Evolutionary conservation across 208 protist species (phyloP).

Genomic region (Leptomonas seymouri): DNA sequence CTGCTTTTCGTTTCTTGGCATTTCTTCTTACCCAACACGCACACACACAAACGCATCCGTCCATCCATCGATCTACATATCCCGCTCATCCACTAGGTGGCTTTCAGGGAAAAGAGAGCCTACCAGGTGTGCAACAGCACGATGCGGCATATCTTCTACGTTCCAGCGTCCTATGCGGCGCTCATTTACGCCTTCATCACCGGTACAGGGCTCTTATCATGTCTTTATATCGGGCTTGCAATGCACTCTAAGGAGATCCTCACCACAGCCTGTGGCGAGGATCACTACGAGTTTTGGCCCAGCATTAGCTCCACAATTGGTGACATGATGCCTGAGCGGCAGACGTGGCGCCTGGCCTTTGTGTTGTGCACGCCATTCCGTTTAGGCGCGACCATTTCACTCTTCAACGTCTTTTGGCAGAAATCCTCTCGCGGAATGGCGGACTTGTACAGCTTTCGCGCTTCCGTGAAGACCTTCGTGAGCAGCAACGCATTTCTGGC

Average conservation of each 20-base stretch:
- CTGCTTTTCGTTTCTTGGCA: no score
- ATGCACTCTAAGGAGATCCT: conserved; percentile 59
- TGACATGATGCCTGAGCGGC: conserved; percentile 72
- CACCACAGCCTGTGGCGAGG: conserved; percentile 46
- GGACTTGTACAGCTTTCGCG: conserved; percentile 40
- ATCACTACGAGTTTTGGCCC: conserved; percentile 78
- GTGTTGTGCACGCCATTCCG: conserved; percentile 63
- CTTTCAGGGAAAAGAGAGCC: background rate
- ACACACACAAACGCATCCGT: background rate
- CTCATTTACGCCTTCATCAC: conserved; percentile 61
- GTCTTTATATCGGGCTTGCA: conserved; percentile 54
- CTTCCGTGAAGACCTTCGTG: conserved; percentile 35
- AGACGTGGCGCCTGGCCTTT: conserved; percentile 67
- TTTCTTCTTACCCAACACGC: background rate
- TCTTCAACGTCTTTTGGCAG: conserved; percentile 72
- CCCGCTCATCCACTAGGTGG: no score
- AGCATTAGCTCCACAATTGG: conserved; percentile 74
- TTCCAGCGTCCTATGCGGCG: conserved; percentile 67
- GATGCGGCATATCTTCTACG: conserved; percentile 70
- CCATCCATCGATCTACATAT: no score
- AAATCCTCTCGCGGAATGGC: conserved; percentile 47
- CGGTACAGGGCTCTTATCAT: conserved; percentile 41
- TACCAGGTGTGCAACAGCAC: background rate
- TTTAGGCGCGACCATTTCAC: conserved; percentile 45
- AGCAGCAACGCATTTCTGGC: conserved; percentile 54